A percentile compares a stretch with the other conserved stretches of the same genome.
Conservation (phyloP, 768 basidiomycete genomes). For the Russula lepida region DNA sequence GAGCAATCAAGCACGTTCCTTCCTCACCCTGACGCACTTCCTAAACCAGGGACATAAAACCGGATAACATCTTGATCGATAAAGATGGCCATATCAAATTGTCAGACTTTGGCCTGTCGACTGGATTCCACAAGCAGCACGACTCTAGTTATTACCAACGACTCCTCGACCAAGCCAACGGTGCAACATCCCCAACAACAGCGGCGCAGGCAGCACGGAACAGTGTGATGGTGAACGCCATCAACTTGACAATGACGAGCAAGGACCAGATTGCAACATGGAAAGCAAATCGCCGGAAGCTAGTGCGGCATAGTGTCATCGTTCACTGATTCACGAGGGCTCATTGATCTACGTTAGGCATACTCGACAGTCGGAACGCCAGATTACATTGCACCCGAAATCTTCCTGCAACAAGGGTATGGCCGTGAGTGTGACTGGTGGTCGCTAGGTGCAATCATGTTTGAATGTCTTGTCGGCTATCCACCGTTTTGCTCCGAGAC, state of each 20-base stretch:
- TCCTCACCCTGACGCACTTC: conserved; percentile 3
- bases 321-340: not conserved
- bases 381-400: conserved; percentile 94
- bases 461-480: conserved; percentile 95
- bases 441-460: conserved; percentile 98
- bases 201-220: conserved; percentile 61
- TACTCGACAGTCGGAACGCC: conserved; percentile 98
- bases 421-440: conserved; percentile 99
- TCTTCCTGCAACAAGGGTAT: conserved; percentile 95
- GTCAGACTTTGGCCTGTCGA: conserved; percentile 96
- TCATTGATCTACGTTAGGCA: conserved; percentile 43
- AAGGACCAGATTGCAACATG: conserved; percentile 95
- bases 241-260: conserved; percentile 90
- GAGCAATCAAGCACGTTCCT: conserved; percentile 23
- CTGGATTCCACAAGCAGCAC: conserved; percentile 98
- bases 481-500: conserved; percentile 96
- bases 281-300: conserved; percentile 96
- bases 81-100: conserved; percentile 96
- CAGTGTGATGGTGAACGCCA: conserved; percentile 95
- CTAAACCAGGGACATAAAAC: conserved; percentile 83
- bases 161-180: conserved; percentile 61
- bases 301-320: conserved; percentile 41
- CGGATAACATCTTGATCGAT: conserved; percentile 98
- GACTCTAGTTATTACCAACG: conserved; percentile 93
- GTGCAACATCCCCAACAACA: conserved; percentile 35